Conservation (phyloP, 805 yeast species). For the Zygosaccharomyces bisporus region DNA sequence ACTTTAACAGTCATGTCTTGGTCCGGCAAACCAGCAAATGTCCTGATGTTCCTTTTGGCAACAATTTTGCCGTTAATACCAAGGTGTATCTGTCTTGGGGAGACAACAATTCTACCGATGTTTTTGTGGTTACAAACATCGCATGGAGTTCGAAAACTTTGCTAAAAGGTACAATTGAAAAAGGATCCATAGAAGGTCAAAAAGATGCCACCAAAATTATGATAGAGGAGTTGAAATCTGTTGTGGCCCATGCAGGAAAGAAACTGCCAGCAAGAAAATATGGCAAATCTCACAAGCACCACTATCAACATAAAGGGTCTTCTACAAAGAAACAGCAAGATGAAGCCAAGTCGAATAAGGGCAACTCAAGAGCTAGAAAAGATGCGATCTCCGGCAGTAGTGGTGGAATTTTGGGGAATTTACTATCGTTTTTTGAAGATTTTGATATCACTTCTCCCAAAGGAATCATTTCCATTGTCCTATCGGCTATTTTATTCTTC, state of each 20-base stretch:
- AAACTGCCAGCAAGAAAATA: constrained; percentile 12
- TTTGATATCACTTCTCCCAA: constrained; percentile 23
- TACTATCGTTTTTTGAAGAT: constrained; percentile 12
- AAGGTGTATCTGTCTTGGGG: constrained; percentile 61
- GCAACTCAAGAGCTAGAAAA: not conserved
- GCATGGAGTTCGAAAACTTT: constrained; percentile 74
- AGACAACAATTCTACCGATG: constrained; percentile 46
- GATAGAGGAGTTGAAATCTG: constrained; percentile 40
- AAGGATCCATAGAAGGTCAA: constrained; percentile 73
- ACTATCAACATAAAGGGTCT: constrained; percentile 7
- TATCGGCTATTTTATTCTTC: constrained; percentile 11
- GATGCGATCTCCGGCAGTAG: not conserved
- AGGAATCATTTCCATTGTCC: constrained; percentile 13
- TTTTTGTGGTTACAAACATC: constrained; percentile 54
- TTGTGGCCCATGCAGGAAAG: constrained; percentile 26
- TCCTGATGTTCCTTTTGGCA: constrained; percentile 77
- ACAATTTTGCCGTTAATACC: constrained; percentile 59
- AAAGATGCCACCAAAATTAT: constrained; percentile 49
- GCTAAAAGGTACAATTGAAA: constrained; percentile 73
- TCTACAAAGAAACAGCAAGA: constrained; percentile 10
- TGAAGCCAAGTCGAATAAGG: constrained; percentile 8
- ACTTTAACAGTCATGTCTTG: constrained; percentile 41
- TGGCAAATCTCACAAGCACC: constrained; percentile 15
- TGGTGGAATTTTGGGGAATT: constrained; percentile 3
- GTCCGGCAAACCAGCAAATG: constrained; percentile 55